Evolutionary conservation across 169 alveolate species (phyloP), one percentile per base, ranked within the genome.

Genomic region (Theileria sp.): DNA sequence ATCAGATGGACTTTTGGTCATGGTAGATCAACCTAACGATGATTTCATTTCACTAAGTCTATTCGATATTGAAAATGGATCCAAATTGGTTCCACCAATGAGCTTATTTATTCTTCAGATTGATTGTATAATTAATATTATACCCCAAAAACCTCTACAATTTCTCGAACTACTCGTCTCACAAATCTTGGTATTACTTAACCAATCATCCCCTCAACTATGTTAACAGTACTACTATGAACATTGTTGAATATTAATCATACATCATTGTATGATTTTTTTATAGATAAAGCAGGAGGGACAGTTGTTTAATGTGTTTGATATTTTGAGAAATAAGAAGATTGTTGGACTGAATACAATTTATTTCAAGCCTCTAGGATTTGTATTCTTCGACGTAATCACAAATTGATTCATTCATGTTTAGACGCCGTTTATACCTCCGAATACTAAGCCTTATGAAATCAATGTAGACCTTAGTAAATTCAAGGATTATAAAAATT

Each of bases 271-370:
- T 61, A 19, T 28, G 50, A 50, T 34, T 44, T 49, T 75, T 25
- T 28, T 44, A n/a, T 73, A 89, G 94, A 86, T 89, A 68, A 89
- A 89, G 70, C 94, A 89, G 61, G 88, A 89, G 50, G 92, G 94
- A 0, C 87, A 87, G 0, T 81, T 88, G 8, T 38, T 89, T n/a
- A 60, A 89, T 30, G 91, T 82, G 26, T 83, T 81, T 32, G 94
- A 89, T 62, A 66, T 89, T 38, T 36, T 89, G 54, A 75, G 91
- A 26, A 86, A 83, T 38, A 86, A 87, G 13, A 75, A 89, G 17
- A 85, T 83, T 58, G 78, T 81, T 23, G 92, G 83, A 23, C 51
- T 76, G 38, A 79, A 89, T 32, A 89, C 94, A 10, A 60, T 69
- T 58, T 36, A 88, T 51, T 89, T 89, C 44, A 89, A 80, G 38